These are phyloP conservation scores for Xylona heveae DNA, from an alignment of 495 filamentous ascomycete species.

Conservation along the genomic window DNA sequence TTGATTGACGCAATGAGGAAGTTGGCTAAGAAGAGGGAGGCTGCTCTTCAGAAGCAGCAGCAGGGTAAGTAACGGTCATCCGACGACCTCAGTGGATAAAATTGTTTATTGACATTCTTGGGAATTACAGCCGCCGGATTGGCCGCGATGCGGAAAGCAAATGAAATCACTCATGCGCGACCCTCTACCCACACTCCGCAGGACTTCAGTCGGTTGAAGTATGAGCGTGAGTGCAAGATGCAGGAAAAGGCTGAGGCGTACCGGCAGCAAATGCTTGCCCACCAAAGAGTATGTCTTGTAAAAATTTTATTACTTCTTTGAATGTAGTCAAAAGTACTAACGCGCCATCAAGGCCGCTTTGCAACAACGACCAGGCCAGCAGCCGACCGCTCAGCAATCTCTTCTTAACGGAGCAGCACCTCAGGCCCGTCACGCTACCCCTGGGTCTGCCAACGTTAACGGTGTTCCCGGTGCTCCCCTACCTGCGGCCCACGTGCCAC, in stretches of 20 bases:
- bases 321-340: conserved; percentile 1
- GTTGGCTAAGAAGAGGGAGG: conserved; percentile 81
- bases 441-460: conserved; percentile 14
- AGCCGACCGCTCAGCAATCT: conserved; percentile 1
- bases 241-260: conserved; percentile 52
- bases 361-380: conserved; percentile 7
- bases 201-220: conserved; percentile 73
- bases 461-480: conserved; percentile 16
- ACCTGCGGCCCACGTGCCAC: background rate
- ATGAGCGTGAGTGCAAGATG: conserved; percentile 60
- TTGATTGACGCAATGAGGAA: conserved; percentile 91
- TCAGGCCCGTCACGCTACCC: conserved; percentile 1
- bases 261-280: conserved; percentile 37
- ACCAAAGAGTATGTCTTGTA: conserved; percentile 31
- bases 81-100: too few species aligned
- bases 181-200: conserved; percentile 47
- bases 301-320: background rate
- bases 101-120: too few species aligned
- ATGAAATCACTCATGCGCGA: conserved; percentile 42
- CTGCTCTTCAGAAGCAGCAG: conserved; percentile 63
- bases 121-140: conserved; percentile 30
- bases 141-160: conserved; percentile 48
- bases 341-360: conserved; percentile 3
- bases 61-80: conserved; percentile 39
- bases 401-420: background rate